phyloP scores from a whole-genome alignment of 2,329 filamentous ascomycete genomes.

The Colletotrichum paranaense region DNA sequence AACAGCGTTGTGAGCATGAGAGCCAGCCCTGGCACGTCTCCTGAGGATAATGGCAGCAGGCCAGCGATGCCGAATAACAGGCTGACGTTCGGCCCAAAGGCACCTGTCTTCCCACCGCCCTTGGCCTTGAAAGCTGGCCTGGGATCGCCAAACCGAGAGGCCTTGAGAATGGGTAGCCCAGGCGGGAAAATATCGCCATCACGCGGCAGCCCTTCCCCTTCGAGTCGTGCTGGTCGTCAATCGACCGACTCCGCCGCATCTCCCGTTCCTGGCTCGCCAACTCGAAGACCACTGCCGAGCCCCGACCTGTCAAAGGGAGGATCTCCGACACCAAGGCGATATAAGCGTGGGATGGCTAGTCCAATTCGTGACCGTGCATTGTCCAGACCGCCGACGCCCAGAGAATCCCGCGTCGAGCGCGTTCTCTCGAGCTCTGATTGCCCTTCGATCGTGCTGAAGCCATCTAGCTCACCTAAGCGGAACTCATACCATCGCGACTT shows the following conservation, averaged over 20 bases:
- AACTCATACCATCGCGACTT: slow-evolving; percentile 24
- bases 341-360: slow-evolving; percentile 19
- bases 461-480: background rate
- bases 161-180: background rate
- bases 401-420: background rate
- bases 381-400: background rate
- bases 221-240: background rate
- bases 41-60: slow-evolving; percentile 24
- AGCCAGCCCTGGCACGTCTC: slow-evolving; percentile 30
- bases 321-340: slow-evolving; percentile 14
- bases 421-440: slow-evolving; percentile 3
- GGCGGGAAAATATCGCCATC: background rate
- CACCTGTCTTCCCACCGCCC: slow-evolving; percentile 29
- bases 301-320: slow-evolving; percentile 7
- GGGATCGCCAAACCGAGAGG: background rate
- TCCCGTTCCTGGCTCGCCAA: background rate
- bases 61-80: slow-evolving; percentile 14
- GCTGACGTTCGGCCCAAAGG: slow-evolving; percentile 22
- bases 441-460: slow-evolving; percentile 23
- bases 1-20: slow-evolving; percentile 31
- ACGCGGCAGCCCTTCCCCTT: background rate
- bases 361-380: slow-evolving; percentile 12
- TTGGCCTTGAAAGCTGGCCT: slow-evolving; percentile 19
- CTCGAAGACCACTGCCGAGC: background rate
- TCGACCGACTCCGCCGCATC: background rate